A percentile compares a stretch with the other conserved stretches of the same genome.
These are phyloP conservation scores for Wickerhamiella australiensis DNA, from an alignment of 805 yeast genomes.

Conservation along the genomic window DNA sequence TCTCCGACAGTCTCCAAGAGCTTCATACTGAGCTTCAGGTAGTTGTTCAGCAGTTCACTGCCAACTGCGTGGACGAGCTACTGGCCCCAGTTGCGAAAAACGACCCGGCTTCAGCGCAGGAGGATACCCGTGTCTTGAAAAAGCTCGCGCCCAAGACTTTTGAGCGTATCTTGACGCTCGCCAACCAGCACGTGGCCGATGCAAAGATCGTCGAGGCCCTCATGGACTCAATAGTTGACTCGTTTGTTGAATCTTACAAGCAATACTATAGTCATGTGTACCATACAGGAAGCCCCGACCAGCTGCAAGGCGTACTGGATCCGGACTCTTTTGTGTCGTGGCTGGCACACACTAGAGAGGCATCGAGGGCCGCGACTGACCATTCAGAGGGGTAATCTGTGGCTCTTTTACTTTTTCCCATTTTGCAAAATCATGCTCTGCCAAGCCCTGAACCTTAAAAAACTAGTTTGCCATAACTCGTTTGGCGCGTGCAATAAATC, in stretches of 20 bases:
- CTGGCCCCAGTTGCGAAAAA: slow-evolving; percentile 35
- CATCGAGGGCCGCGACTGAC: slow-evolving; percentile 4
- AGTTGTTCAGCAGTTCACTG: slow-evolving; percentile 56
- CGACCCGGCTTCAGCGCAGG: slow-evolving; percentile 23
- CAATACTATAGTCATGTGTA: slow-evolving; percentile 34
- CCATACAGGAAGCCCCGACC: slow-evolving; percentile 22
- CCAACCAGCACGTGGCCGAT: slow-evolving; percentile 47
- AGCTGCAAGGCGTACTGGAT: slow-evolving; percentile 45
- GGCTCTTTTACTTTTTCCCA: no score
- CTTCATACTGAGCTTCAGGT: slow-evolving; percentile 60
- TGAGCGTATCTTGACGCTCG: slow-evolving; percentile 43
- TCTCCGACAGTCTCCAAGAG: slow-evolving; percentile 68
- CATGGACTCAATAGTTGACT: slow-evolving; percentile 55
- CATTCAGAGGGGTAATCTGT: background rate
- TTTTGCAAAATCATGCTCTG: background rate
- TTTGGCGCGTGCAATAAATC: no score
- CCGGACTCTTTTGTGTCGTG: slow-evolving; percentile 47
- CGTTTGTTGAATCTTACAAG: slow-evolving; percentile 46
- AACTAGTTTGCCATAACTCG: background rate
- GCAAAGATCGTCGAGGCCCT: slow-evolving; percentile 38
- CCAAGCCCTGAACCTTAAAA: background rate
- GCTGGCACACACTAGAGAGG: slow-evolving; percentile 24
- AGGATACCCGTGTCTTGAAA: slow-evolving; percentile 35
- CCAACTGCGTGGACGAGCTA: slow-evolving; percentile 40
- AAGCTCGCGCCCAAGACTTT: slow-evolving; percentile 41